Percentiles rank a stretch among this genome's conserved stretches.
Conservation (phyloP, 129 eudicot species). For the Saposhnikovia divaricata region DNA sequence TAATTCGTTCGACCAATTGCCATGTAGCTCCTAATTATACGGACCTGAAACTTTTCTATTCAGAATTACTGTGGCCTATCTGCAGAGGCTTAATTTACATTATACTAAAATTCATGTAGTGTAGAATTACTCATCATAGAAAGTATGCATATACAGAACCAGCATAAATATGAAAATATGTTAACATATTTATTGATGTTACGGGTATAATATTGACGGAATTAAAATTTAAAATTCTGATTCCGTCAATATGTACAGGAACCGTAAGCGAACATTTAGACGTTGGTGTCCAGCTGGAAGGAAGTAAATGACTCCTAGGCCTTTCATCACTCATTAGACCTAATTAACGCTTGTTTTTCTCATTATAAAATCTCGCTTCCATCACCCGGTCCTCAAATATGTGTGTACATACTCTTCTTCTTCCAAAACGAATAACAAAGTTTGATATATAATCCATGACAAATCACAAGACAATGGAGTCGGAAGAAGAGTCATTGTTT, state of each 20-base stretch:
- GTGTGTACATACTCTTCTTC: neutral
- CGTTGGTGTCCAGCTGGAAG: neutral
- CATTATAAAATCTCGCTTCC: constrained; percentile 23
- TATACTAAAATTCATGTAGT: too few relatives aligned
- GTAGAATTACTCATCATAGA: neutral
- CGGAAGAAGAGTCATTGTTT: constrained; percentile 64
- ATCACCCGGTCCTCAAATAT: neutral
- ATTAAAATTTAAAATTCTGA: too few relatives aligned
- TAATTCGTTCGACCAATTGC: neutral
- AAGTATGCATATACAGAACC: too few relatives aligned
- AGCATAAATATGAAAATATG: too few relatives aligned
- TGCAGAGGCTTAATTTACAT: neutral
- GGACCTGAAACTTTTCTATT: neutral
- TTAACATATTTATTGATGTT: too few relatives aligned
- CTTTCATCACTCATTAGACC: neutral
- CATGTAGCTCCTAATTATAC: neutral
- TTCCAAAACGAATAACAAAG: neutral
- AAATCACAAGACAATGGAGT: constrained; percentile 21
- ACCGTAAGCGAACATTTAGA: too few relatives aligned
- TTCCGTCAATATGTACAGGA: too few relatives aligned
- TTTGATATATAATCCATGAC: constrained; percentile 13
- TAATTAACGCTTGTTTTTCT: neutral
- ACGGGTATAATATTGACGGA: too few relatives aligned
- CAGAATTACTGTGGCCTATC: neutral
- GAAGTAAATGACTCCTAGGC: neutral